Evolutionary conservation across 2,329 filamentous ascomycete species (phyloP), one percentile per base, ranked within the genome.

Genomic region (Hysterium pulicare): DNA sequence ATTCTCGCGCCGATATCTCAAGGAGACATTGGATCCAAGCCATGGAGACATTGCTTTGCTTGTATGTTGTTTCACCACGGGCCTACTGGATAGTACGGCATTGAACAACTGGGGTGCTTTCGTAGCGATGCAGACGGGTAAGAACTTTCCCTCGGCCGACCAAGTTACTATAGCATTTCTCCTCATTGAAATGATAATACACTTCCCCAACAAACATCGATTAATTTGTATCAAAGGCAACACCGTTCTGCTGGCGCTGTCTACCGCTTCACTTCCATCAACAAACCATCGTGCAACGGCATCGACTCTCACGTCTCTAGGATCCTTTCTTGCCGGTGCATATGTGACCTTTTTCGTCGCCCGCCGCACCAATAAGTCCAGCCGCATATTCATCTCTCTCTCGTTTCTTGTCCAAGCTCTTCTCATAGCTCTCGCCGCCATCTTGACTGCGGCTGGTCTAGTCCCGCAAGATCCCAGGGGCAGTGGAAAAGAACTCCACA

Each of bases 191-290:
- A 43, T 11, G 8, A 33, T 15, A 11, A 45, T 13, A 11, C 9
- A 33, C 33, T 44, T 31, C n/a, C 11, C 66, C 10, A 22, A 37
- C 21, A 22, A 5, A n/a, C n/a, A n/a, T n/a, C n/a, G n/a, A n/a
- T n/a, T n/a, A n/a, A n/a, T n/a, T n/a, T n/a, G n/a, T n/a, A n/a
- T n/a, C n/a, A n/a, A n/a, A 55, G 79, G 79, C 30, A 83, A 83
- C 62, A 83, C 80, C 8, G 75, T 83, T 52, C 82, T 83, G 63
- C 70, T 83, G 30, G 79, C 76, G 15, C 75, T 83, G 17, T 79
- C 78, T 42, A 74, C 77, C 10, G 73, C 78, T 2, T 62, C 64
- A 22, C 76, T 79, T 35, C 78, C 76, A 3, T 58, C 68, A 16
- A 67, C 67, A 13, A 64, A 77, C 44, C 75, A 76, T 3, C 69